These are phyloP conservation scores for Tothia fuscella DNA, from an alignment of 2,329 filamentous ascomycete species.

Conservation along the genomic window DNA sequence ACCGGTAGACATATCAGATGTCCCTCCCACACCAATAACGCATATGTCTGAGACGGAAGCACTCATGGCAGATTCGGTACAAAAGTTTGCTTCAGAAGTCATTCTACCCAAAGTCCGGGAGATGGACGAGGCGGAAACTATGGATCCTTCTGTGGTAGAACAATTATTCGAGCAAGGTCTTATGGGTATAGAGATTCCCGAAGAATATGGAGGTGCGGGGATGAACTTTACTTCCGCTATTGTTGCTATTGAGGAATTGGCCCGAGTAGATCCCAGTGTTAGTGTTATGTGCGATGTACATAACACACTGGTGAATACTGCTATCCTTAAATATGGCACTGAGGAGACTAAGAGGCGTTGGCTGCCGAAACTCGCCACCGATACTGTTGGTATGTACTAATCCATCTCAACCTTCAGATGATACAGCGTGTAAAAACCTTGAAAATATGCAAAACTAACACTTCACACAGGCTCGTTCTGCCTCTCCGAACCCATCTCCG, in stretches of 20 bases:
- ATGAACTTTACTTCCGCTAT: conserved; percentile 99
- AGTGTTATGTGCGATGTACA: conserved; percentile 94
- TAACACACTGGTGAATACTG: conserved; percentile 95
- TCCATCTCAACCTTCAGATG: neutral
- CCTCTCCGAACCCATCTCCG: conserved; percentile 81
- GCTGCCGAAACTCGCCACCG: conserved; percentile 79
- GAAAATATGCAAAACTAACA: neutral
- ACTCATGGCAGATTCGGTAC: conserved; percentile 80
- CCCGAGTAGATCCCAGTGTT: conserved; percentile 85
- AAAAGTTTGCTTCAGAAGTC: conserved; percentile 80
- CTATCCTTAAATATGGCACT: conserved; percentile 74
- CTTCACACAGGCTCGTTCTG: conserved; percentile 59
- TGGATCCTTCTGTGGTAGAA: conserved; percentile 82
- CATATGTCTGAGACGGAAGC: conserved; percentile 83
- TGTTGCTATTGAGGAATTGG: conserved; percentile 92
- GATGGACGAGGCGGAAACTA: conserved; percentile 93
- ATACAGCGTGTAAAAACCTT: neutral
- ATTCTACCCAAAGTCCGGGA: conserved; percentile 85
- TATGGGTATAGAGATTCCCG: conserved; percentile 95
- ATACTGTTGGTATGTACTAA: conserved; percentile 53
- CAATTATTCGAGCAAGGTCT: conserved; percentile 94
- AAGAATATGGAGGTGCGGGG: conserved; percentile 89
- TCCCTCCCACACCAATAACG: conserved; percentile 84
- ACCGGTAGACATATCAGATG: conserved; percentile 51
- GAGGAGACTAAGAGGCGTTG: conserved; percentile 69